phyloP scores from a whole-genome alignment of 345 rosid species.

The Euphorbia lathyris region DNA sequence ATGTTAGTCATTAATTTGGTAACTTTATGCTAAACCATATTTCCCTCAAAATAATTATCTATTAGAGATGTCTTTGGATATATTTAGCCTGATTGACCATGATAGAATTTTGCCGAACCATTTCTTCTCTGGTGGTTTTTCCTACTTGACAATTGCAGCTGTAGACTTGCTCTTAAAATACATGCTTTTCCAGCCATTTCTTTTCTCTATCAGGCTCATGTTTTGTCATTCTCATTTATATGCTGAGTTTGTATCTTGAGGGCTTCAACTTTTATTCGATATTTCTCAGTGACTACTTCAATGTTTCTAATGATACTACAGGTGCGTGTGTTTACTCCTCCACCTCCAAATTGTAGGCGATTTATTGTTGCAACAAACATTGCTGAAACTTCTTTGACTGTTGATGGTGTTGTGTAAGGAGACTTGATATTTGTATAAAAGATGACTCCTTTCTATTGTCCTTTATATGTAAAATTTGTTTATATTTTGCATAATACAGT shows the following conservation, averaged over 20 bases:
- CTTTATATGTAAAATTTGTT: constrained; percentile 3
- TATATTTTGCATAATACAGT: neutral
- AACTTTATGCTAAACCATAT: neutral
- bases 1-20: neutral
- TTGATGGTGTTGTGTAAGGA: constrained; percentile 98
- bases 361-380: constrained; percentile 93
- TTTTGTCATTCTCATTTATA: neutral
- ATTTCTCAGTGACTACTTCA: constrained; percentile 15
- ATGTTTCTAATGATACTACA: constrained; percentile 35
- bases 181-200: neutral
- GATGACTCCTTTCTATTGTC: constrained; percentile 19
- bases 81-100: neutral
- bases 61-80: neutral
- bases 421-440: constrained; percentile 25
- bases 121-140: neutral
- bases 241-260: neutral
- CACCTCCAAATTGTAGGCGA: constrained; percentile 92
- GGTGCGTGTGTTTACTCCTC: constrained; percentile 92
- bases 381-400: constrained; percentile 97
- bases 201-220: neutral
- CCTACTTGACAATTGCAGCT: neutral
- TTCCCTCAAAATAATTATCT: neutral
- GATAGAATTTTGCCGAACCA: neutral
- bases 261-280: neutral
- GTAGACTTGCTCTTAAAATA: neutral